A percentile compares a stretch with the other conserved stretches of the same genome.
phyloP scores from a whole-genome alignment of 2,329 filamentous ascomycete genomes.

The Furcasterigmium furcatum region DNA sequence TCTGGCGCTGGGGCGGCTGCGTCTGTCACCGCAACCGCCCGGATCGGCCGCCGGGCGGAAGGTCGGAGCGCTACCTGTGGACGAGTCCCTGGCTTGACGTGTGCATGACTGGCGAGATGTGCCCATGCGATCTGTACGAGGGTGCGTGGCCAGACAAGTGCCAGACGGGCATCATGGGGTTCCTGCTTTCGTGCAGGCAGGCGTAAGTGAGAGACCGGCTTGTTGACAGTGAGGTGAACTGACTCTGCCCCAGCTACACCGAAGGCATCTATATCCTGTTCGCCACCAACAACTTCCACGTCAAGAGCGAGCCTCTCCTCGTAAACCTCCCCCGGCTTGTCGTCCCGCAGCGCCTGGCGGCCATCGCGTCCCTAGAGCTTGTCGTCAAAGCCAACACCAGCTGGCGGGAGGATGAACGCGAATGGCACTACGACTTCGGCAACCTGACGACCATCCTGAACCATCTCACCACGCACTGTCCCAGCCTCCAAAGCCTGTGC shows the following conservation, averaged over 20 bases:
- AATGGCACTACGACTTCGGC: neutral
- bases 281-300: slow-evolving; percentile 20
- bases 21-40: slow-evolving; percentile 19
- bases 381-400: neutral
- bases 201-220: slow-evolving; percentile 13
- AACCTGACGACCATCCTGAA: neutral
- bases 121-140: slow-evolving; percentile 14
- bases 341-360: slow-evolving; percentile 15
- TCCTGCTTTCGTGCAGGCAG: slow-evolving; percentile 24
- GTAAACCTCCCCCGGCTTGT: slow-evolving; percentile 12
- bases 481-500: neutral
- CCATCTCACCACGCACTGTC: neutral
- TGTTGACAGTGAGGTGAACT: neutral
- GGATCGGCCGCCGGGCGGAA: neutral
- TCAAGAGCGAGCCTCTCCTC: slow-evolving; percentile 15
- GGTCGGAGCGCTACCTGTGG: neutral
- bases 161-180: slow-evolving; percentile 22
- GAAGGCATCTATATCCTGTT: slow-evolving; percentile 26
- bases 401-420: neutral
- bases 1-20: slow-evolving; percentile 20
- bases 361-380: slow-evolving; percentile 18
- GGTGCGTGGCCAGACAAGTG: slow-evolving; percentile 13
- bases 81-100: neutral
- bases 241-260: slow-evolving; percentile 14
- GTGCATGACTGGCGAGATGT: slow-evolving; percentile 2